Base-by-base conservation (phyloP, 2,329 filamentous ascomycete species). In the Fusarium sulawesiense region DNA sequence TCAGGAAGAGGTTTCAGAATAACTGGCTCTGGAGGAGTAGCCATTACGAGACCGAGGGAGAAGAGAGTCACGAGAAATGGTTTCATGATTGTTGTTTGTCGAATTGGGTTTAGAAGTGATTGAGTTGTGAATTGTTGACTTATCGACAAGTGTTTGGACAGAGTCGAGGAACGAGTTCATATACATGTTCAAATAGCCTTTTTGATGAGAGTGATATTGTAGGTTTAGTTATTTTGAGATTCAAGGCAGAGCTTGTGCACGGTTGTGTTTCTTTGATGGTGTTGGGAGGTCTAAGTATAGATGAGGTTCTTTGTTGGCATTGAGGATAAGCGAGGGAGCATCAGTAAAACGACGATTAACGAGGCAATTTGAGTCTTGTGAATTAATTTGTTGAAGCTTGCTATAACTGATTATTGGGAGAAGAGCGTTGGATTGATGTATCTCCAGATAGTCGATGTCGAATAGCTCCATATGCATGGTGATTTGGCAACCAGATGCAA, bases 51-150 rank as follows among this genome's bases (percentile, higher is more conserved):
- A 5, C 16, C 23, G 7, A 66, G 27, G 2, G 56, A 25, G 0
- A 64, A 29, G 18, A 65, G 25, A 14, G 66, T 55, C 11, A 61
- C 12, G 7, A 64, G 3, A 1, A 48, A 16, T 37, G 59, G 30
- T 21, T 68, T 73, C 68, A 73, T 73, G 56, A 6, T 30, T 30
- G 27, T 12, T 29, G 29, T 30, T 30, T 29, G 29, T 30, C 3
- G 12, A 30, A 13, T 30, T 30, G 29, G 6, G 27, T 29, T 29
- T 29, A 29, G 27, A 29, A 29, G 8, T 29, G 11, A 29, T 29
- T 29, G 27, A 11, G 27, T 29, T 29, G 12, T 30, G 29, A 30
- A 30, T 13, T 13, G 29, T 30, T 30, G 12, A 30, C 11, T 30
- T 30, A n/a, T 29, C 29, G 29, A 30, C 12, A 6, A 30, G 29